phyloP scores from a whole-genome alignment of 768 basidiomycete genomes.

The Calocybe cyanea region DNA sequence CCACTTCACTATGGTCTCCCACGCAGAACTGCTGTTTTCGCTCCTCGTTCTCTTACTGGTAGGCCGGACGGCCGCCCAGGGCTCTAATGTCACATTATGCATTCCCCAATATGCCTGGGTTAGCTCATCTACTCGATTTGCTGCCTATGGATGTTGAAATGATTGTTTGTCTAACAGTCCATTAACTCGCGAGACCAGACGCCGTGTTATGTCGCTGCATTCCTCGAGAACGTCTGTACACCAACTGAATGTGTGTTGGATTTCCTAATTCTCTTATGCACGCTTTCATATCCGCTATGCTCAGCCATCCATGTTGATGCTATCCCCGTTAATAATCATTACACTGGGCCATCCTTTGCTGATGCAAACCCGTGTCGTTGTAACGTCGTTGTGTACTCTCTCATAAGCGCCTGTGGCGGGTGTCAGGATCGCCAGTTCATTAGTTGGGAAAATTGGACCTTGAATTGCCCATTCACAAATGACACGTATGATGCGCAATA shows the following conservation, averaged over 20 bases:
- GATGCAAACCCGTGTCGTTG: slow-evolving; percentile 45
- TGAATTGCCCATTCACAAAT: slow-evolving; percentile 32
- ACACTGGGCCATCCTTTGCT: slow-evolving; percentile 34
- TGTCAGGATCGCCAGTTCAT: slow-evolving; percentile 48
- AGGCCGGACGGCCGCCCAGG: slow-evolving; percentile 21
- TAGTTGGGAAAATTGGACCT: slow-evolving; percentile 35
- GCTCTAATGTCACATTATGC: slow-evolving; percentile 34
- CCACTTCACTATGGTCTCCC: slow-evolving; percentile 5
- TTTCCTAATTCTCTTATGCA: background rate
- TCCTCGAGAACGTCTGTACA: slow-evolving; percentile 40
- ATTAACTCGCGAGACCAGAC: slow-evolving; percentile 40
- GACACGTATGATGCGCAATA: slow-evolving; percentile 23
- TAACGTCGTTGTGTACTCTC: slow-evolving; percentile 53
- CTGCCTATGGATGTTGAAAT: background rate
- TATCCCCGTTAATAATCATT: slow-evolving; percentile 36
- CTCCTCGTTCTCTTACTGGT: slow-evolving; percentile 3
- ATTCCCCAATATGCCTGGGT: slow-evolving; percentile 36
- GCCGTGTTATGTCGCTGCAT: slow-evolving; percentile 48
- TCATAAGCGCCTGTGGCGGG: slow-evolving; percentile 54
- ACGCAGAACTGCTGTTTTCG: background rate
- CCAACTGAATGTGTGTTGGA: slow-evolving; percentile 26
- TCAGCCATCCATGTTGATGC: slow-evolving; percentile 35
- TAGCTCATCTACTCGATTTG: background rate
- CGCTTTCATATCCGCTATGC: background rate
- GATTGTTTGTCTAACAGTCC: slow-evolving; percentile 21